These are phyloP conservation scores for Leccinum proliferum DNA, from an alignment of 1,284 basidiomycete species.

Conservation along the genomic window DNA sequence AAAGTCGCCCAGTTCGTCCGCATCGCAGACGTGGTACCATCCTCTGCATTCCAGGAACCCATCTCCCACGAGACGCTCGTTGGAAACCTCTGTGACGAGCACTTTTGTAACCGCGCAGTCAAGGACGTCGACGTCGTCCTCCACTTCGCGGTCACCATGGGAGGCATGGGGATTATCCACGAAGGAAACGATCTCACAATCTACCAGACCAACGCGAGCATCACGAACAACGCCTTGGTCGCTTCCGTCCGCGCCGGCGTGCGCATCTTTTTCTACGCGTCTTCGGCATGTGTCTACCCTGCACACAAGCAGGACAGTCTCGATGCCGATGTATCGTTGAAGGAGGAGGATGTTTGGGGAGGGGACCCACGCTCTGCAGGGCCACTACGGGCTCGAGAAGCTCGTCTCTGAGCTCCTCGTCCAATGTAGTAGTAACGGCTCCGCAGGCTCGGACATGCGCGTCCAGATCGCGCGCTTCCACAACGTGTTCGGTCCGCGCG, in stretches of 20 bases:
- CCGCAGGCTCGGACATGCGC: slow-evolving; percentile 25
- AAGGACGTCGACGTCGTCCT: slow-evolving; percentile 39
- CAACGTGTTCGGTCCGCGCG: slow-evolving; percentile 52
- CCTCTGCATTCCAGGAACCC: slow-evolving; percentile 22
- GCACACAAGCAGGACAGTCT: slow-evolving; percentile 34
- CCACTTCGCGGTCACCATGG: slow-evolving; percentile 57
- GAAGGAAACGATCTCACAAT: slow-evolving; percentile 42
- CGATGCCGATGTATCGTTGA: slow-evolving; percentile 36
- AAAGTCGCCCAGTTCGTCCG: slow-evolving; percentile 33
- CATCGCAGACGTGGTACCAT: slow-evolving; percentile 36
- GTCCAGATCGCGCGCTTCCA: slow-evolving; percentile 53
- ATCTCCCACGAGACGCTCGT: slow-evolving; percentile 34
- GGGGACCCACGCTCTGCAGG: slow-evolving; percentile 40
- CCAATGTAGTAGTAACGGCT: slow-evolving; percentile 15
- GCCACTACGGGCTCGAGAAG: slow-evolving; percentile 57
- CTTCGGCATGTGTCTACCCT: slow-evolving; percentile 57
- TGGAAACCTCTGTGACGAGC: slow-evolving; percentile 43
- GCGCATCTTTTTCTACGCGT: slow-evolving; percentile 46
- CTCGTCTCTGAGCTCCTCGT: slow-evolving; percentile 46
- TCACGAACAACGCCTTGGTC: slow-evolving; percentile 43
- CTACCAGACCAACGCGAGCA: slow-evolving; percentile 44
- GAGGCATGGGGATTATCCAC: slow-evolving; percentile 59
- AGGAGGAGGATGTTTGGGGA: slow-evolving; percentile 41
- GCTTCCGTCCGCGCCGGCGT: slow-evolving; percentile 37
- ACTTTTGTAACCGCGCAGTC: slow-evolving; percentile 35